Evolutionary conservation across 345 rosid genomes (phyloP).

Genomic region (Limnanthes douglasii): DNA sequence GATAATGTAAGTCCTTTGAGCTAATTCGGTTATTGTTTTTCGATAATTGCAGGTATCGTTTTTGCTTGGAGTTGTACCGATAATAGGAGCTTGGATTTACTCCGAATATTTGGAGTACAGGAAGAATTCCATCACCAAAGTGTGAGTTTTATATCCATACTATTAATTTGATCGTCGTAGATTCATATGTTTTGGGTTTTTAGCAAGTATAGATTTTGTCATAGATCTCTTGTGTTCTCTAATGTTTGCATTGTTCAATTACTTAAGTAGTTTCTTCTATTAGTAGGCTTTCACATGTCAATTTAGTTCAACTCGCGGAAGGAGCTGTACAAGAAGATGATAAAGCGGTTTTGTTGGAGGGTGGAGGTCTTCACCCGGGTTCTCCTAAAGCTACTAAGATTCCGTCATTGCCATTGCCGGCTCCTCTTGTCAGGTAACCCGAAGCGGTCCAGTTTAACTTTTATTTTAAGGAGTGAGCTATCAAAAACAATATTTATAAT

Average conservation of each 20-base stretch:
- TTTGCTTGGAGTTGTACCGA: slow-evolving; percentile 53
- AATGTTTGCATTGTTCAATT: too few relatives aligned
- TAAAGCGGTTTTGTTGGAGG: slow-evolving; percentile 56
- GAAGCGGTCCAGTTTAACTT: slow-evolving; percentile 1
- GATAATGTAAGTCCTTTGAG: slow-evolving; percentile 7
- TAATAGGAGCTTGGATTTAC: slow-evolving; percentile 65
- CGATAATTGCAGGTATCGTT: slow-evolving; percentile 46
- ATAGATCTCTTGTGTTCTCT: not conserved
- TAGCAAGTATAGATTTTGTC: not conserved
- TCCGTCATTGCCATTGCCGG: slow-evolving; percentile 20
- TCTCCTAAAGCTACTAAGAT: slow-evolving; percentile 60
- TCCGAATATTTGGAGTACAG: slow-evolving; percentile 59
- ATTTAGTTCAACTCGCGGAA: slow-evolving; percentile 47
- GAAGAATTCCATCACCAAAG: slow-evolving; percentile 35
- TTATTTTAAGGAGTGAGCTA: not conserved
- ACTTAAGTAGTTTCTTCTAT: not conserved
- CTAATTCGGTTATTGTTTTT: slow-evolving; percentile 1
- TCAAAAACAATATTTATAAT: not conserved
- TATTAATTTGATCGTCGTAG: not conserved
- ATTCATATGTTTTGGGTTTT: not conserved
- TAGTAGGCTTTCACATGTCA: slow-evolving; percentile 78
- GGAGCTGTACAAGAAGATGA: slow-evolving; percentile 60
- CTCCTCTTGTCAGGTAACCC: slow-evolving; percentile 54
- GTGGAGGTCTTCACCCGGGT: slow-evolving; percentile 67
- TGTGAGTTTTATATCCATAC: slow-evolving; percentile 26